Evolutionary conservation across 495 filamentous ascomycete species (phyloP).

Genomic region (Aspergillus leporis): DNA sequence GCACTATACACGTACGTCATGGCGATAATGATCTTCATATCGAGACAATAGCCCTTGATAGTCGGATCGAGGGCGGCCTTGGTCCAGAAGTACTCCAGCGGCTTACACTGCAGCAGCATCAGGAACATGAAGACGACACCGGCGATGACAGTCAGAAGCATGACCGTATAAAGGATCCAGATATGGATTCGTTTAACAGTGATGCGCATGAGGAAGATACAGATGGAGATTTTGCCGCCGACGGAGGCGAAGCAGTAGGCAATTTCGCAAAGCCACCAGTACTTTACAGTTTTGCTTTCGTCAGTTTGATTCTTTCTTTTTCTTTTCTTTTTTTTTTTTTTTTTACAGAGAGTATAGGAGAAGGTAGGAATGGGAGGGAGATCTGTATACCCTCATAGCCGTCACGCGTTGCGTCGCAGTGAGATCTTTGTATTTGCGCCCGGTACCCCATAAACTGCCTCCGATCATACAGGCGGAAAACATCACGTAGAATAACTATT

Average conservation of each 20-base stretch:
- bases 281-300: constrained; percentile 21
- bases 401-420: constrained; percentile 28
- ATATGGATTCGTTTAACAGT: constrained; percentile 36
- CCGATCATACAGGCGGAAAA: constrained; percentile 44
- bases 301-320: not conserved
- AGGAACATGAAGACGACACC: constrained; percentile 43
- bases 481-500: constrained; percentile 36
- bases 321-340: too few species aligned
- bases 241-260: constrained; percentile 45
- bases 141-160: constrained; percentile 34
- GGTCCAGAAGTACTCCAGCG: constrained; percentile 44
- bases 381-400: constrained; percentile 36
- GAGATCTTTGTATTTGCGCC: constrained; percentile 28
- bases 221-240: constrained; percentile 44
- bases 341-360: not conserved
- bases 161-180: constrained; percentile 40
- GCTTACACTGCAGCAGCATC: constrained; percentile 46
- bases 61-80: constrained; percentile 26
- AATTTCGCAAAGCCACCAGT: constrained; percentile 47
- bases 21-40: constrained; percentile 34
- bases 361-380: not conserved
- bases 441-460: constrained; percentile 39
- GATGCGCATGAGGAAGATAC: constrained; percentile 49
- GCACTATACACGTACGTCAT: constrained; percentile 47
- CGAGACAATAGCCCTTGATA: constrained; percentile 39